phyloP scores from a whole-genome alignment of 2,329 filamentous ascomycete species.

The Aphanoascus verrucosus region DNA sequence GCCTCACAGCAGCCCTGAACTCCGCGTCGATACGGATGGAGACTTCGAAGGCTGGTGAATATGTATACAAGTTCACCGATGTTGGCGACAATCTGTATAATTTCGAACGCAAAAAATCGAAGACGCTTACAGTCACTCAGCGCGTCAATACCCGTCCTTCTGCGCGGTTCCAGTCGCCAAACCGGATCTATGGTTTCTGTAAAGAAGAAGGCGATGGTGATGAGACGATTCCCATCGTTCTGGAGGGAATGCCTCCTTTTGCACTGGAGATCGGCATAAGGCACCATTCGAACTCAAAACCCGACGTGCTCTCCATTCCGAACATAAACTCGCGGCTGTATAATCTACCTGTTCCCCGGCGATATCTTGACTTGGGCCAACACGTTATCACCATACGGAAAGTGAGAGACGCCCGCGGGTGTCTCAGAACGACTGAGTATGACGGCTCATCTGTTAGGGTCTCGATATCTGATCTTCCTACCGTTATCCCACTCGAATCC shows the following conservation, averaged over 20 bases:
- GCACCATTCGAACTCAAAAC: conserved; percentile 68
- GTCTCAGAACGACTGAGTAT: conserved; percentile 64
- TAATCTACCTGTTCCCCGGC: conserved; percentile 72
- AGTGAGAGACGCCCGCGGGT: conserved; percentile 77
- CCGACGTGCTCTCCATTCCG: conserved; percentile 71
- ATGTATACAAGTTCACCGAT: conserved; percentile 75
- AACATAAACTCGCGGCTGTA: conserved; percentile 66
- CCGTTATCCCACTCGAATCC: conserved; percentile 77
- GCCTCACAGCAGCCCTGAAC: conserved; percentile 65
- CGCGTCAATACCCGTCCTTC: conserved; percentile 73
- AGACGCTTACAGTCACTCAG: conserved; percentile 63
- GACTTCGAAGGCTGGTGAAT: conserved; percentile 67
- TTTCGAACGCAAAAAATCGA: conserved; percentile 54
- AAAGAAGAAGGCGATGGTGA: conserved; percentile 73
- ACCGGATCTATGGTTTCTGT: conserved; percentile 92
- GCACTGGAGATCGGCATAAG: conserved; percentile 85
- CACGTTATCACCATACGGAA: conserved; percentile 83
- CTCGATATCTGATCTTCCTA: conserved; percentile 83
- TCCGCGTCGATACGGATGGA: conserved; percentile 75
- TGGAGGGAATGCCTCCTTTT: conserved; percentile 79
- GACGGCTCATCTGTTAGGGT: conserved; percentile 72
- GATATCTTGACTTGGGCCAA: conserved; percentile 74
- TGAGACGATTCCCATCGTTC: conserved; percentile 75
- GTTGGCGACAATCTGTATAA: conserved; percentile 81
- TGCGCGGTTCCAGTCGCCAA: conserved; percentile 71